Evolutionary conservation across 2,329 filamentous ascomycete genomes (phyloP).

Genomic region (Aspergillus ibericus): DNA sequence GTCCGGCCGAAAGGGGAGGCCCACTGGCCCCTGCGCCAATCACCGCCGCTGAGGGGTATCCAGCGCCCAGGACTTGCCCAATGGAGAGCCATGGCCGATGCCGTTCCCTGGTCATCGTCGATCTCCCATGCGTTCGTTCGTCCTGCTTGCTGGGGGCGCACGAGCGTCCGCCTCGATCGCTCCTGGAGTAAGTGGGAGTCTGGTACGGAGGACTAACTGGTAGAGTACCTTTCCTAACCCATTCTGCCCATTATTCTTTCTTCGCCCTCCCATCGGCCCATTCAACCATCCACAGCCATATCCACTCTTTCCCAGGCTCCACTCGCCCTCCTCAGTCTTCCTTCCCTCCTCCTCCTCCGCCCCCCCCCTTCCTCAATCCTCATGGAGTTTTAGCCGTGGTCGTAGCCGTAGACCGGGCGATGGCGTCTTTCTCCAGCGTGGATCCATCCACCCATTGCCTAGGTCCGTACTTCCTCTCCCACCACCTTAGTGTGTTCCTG

Average conservation of each 20-base stretch:
- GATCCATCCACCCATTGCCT: background rate
- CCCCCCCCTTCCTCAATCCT: background rate
- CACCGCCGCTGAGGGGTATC: background rate
- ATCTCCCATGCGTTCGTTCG: slow-evolving; percentile 18
- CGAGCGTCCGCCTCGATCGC: slow-evolving; percentile 13
- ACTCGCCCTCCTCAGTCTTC: background rate
- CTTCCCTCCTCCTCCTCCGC: too few species aligned
- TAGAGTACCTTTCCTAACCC: background rate
- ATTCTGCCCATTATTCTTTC: background rate
- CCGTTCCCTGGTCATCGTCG: slow-evolving; percentile 20
- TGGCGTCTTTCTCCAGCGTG: slow-evolving; percentile 2
- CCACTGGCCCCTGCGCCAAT: slow-evolving; percentile 5
- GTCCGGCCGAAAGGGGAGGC: slow-evolving; percentile 5
- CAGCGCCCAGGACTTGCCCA: background rate
- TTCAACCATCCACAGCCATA: background rate
- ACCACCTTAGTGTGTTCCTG: background rate
- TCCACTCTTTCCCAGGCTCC: background rate
- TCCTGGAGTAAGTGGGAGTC: background rate
- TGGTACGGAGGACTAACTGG: too few species aligned
- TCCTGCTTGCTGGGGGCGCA: slow-evolving; percentile 13
- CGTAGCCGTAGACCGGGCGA: background rate
- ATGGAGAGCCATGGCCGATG: slow-evolving; percentile 6
- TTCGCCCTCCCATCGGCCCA: background rate
- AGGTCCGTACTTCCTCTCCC: background rate
- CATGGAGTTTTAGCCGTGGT: background rate